These are phyloP conservation scores for Sporopachydermia quercuum DNA, from an alignment of 805 yeast genomes.

Conservation along the genomic window DNA sequence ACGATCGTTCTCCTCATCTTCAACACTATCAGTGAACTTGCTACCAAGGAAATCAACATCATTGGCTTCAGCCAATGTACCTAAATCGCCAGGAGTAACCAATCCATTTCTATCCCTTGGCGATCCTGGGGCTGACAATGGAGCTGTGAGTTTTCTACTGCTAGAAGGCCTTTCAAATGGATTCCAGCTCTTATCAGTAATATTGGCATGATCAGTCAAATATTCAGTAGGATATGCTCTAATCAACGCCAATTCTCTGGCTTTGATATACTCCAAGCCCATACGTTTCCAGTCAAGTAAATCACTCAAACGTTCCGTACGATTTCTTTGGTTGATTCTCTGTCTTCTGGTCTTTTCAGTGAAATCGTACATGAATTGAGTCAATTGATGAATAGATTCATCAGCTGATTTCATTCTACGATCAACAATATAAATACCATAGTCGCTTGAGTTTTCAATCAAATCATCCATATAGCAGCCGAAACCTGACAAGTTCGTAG, in stretches of 20 bases:
- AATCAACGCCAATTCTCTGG: slow-evolving; percentile 62
- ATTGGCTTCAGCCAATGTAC: slow-evolving; percentile 67
- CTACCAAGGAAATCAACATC: slow-evolving; percentile 22
- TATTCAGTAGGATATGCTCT: slow-evolving; percentile 71
- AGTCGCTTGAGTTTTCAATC: slow-evolving; percentile 69
- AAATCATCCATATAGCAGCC: slow-evolving; percentile 87
- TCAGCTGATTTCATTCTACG: slow-evolving; percentile 70
- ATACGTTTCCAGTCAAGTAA: slow-evolving; percentile 78
- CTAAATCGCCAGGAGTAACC: slow-evolving; percentile 84
- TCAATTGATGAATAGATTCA: slow-evolving; percentile 65
- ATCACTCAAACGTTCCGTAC: slow-evolving; percentile 73
- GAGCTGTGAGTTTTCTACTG: slow-evolving; percentile 64
- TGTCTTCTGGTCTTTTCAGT: slow-evolving; percentile 74
- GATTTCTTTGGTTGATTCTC: slow-evolving; percentile 75
- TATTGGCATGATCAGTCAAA: neutral
- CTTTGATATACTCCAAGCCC: slow-evolving; percentile 78
- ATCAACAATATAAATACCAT: slow-evolving; percentile 78
- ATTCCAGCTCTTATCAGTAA: neutral
- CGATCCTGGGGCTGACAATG: slow-evolving; percentile 81
- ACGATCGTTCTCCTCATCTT: slow-evolving; percentile 1
- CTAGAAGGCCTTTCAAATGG: neutral
- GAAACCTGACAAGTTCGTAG: slow-evolving; percentile 74
- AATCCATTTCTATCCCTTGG: slow-evolving; percentile 47
- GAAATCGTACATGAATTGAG: slow-evolving; percentile 67
- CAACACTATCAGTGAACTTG: neutral